Conservation (phyloP, 345 rosid species). For the Bruguiera gymnorhiza region DNA sequence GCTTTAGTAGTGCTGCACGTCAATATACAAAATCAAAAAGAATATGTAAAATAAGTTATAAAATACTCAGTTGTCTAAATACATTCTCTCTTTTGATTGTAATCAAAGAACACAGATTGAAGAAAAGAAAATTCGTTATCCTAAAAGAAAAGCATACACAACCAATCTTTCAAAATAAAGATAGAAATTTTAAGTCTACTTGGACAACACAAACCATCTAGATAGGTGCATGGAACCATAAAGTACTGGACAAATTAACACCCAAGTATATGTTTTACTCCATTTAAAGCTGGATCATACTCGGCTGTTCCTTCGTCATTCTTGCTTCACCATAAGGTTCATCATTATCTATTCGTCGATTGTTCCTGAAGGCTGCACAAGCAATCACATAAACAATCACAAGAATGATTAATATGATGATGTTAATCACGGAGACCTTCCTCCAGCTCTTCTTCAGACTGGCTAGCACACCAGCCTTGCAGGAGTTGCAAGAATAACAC, state of each 20-base stretch:
- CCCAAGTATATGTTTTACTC: too few species aligned
- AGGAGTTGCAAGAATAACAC: constrained; percentile 75
- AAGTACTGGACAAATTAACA: too few species aligned
- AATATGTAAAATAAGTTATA: neutral
- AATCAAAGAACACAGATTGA: neutral
- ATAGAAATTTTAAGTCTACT: constrained; percentile 11
- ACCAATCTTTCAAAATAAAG: neutral
- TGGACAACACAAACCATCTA: too few species aligned
- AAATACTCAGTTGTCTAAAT: neutral
- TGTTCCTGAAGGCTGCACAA: constrained; percentile 74
- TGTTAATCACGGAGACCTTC: constrained; percentile 83
- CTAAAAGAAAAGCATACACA: neutral
- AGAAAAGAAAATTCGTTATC: neutral
- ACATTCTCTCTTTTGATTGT: neutral
- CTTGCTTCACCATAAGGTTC: constrained; percentile 73
- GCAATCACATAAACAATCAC: constrained; percentile 71
- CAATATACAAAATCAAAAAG: too few species aligned
- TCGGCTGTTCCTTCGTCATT: constrained; percentile 76
- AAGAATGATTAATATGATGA: constrained; percentile 66
- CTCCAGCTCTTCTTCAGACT: constrained; percentile 92
- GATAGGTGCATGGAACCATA: too few species aligned
- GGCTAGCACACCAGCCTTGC: constrained; percentile 91
- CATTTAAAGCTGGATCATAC: constrained; percentile 24
- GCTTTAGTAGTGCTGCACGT: neutral
- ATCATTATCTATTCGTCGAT: constrained; percentile 71